Conservation (phyloP, 208 protist genomes). For the Trypanosoma congolense region DNA sequence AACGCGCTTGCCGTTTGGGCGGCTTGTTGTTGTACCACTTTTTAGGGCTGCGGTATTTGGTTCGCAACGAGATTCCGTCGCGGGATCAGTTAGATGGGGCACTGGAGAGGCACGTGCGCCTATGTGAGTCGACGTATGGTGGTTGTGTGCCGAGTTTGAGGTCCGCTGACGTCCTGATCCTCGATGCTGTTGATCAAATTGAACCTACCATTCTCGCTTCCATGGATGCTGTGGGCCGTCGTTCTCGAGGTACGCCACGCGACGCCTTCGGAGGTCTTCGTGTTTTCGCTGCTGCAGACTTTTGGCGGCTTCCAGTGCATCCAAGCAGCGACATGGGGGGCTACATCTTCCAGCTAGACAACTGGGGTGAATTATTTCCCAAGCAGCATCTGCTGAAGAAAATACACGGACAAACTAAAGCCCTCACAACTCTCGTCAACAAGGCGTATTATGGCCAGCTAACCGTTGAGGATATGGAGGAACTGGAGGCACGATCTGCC, state of each 20-base stretch:
- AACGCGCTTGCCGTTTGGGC: conserved; percentile 59
- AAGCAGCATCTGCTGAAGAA: conserved; percentile 53
- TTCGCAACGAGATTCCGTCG: conserved; percentile 69
- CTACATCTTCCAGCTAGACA: conserved; percentile 73
- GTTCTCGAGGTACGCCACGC: conserved; percentile 31
- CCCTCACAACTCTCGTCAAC: conserved; percentile 51
- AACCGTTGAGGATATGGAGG: conserved; percentile 51
- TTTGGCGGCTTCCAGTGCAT: conserved; percentile 77
- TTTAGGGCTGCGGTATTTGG: conserved; percentile 60
- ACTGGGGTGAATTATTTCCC: conserved; percentile 72
- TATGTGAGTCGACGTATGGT: conserved; percentile 69
- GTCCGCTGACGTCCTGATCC: conserved; percentile 67
- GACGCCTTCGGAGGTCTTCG: conserved; percentile 78
- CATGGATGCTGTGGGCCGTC: conserved; percentile 73
- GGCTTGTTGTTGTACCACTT: conserved; percentile 72
- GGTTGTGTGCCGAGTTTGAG: conserved; percentile 57
- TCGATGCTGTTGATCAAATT: conserved; percentile 72
- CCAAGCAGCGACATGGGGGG: conserved; percentile 78
- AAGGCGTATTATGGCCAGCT: conserved; percentile 62
- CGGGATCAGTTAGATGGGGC: conserved; percentile 86
- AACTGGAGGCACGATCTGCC: conserved; percentile 47
- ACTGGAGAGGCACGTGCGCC: conserved; percentile 73
- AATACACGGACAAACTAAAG: conserved; percentile 42
- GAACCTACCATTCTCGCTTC: conserved; percentile 48
- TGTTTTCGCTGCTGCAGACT: conserved; percentile 78